Percentiles rank a stretch among this genome's conserved stretches.
phyloP scores from a whole-genome alignment of 257 asterid species.

The Fraxinus quadrangulata region DNA sequence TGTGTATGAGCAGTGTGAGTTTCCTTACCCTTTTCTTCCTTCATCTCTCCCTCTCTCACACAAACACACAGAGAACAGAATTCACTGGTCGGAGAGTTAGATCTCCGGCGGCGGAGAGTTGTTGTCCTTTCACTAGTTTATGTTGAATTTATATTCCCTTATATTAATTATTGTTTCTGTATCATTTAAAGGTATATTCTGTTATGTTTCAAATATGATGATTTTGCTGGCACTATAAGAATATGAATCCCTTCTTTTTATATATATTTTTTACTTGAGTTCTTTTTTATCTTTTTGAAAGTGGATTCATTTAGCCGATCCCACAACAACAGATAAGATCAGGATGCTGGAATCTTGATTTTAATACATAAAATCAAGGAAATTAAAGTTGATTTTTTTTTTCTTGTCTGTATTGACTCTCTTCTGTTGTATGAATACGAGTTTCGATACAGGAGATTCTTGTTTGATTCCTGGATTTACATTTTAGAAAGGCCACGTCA shows the following conservation, averaged over 20 bases:
- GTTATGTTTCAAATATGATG: neutral
- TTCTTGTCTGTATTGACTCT: slow-evolving; percentile 13
- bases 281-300: neutral
- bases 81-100: slow-evolving; percentile 14
- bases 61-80: neutral
- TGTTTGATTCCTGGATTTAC: neutral
- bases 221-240: neutral
- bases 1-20: slow-evolving; percentile 2
- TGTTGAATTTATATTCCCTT: too few species aligned
- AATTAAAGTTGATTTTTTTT: neutral
- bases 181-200: neutral
- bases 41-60: neutral
- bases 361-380: neutral
- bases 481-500: neutral
- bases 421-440: slow-evolving; percentile 10
- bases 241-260: neutral
- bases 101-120: neutral
- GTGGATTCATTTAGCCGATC: slow-evolving; percentile 24
- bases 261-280: too few species aligned
- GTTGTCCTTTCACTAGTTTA: neutral
- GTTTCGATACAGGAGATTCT: slow-evolving; percentile 23
- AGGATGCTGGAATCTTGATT: slow-evolving; percentile 14
- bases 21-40: slow-evolving; percentile 8
- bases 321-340: neutral
- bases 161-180: neutral